Evolutionary conservation across 73 alveolate species (phyloP), one percentile per base, ranked within the genome.

Genomic region (Paramecium bursaria): DNA sequence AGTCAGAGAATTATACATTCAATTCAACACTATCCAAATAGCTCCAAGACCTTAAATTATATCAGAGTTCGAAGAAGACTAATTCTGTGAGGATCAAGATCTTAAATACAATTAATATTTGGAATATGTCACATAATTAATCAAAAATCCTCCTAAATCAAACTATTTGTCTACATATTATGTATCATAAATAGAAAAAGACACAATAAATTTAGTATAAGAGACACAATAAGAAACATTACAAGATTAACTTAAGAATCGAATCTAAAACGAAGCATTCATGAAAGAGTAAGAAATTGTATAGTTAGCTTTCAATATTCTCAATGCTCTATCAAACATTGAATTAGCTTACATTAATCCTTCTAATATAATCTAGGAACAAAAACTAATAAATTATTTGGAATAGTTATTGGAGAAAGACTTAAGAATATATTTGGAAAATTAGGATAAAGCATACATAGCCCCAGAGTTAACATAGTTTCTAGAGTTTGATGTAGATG

Each of bases 181-280:
- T 67, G 82, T 67, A 2, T 22, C 44, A 3, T n/a, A 53, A 7
- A 10, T 47, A 39, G 82, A 67, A 42, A 67, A 67, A 21, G 82
- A 67, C 10, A 67, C 55, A 11, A 67, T 67, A 5, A 67, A 42
- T 31, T 27, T 67, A 10, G 35, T 67, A 2, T 39, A 57, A 11
- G 82, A 67, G 27, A 67, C 82, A 13, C 23, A 31, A 6, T 57
- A 53, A 35, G 82, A 67, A 42, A 67, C 82, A n/a, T 42, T 67
- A 21, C 19, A 39, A 26, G 82, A 67, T 67, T 35, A 67, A 21
- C n/a, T 67, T 14, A 67, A 67, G 44, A 39, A 39, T 15, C 33
- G 82, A 39, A 23, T 19, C 9, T 14, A 67, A 21, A 67, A 67
- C 44, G 44, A 67, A 19, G 82, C 82, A 3, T 57, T 57, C 14